Evolutionary conservation across 495 filamentous ascomycete genomes (phyloP).

Genomic region (Choiromyces venosus): DNA sequence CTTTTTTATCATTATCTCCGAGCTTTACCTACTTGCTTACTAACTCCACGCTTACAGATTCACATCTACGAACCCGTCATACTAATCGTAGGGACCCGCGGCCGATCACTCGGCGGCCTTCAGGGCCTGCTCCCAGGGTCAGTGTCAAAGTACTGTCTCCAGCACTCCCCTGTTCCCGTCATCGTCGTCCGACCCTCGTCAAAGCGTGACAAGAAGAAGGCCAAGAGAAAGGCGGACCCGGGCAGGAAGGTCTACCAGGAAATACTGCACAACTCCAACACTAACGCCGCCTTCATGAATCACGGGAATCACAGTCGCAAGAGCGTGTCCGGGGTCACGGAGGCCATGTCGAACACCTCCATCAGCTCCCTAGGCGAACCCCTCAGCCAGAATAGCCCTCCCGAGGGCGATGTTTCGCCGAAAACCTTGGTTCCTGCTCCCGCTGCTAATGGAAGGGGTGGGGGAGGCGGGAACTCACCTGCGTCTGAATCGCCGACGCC

Average conservation of each 20-base stretch:
- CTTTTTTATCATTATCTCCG: neutral
- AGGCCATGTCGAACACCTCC: conserved; percentile 31
- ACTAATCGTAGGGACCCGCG: conserved; percentile 89
- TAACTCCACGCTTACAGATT: conserved; percentile 55
- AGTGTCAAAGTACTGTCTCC: conserved; percentile 93
- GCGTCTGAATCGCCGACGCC: conserved; percentile 28
- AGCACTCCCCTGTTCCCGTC: conserved; percentile 94
- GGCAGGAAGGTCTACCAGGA: conserved; percentile 70
- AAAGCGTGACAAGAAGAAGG: conserved; percentile 87
- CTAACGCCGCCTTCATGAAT: conserved; percentile 27
- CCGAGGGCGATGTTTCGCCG: conserved; percentile 24
- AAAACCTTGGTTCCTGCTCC: conserved; percentile 19
- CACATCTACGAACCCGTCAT: conserved; percentile 90
- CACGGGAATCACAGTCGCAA: conserved; percentile 34
- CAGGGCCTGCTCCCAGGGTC: conserved; percentile 88
- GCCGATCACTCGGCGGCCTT: conserved; percentile 77
- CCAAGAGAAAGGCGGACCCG: conserved; percentile 76
- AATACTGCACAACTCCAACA: conserved; percentile 54
- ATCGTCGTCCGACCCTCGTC: conserved; percentile 88
- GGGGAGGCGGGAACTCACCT: conserved; percentile 15
- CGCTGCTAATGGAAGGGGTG: neutral
- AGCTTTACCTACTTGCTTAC: conserved; percentile 19
- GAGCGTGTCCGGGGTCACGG: conserved; percentile 28
- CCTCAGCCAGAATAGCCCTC: conserved; percentile 4
- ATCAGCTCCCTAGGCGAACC: conserved; percentile 28